Evolutionary conservation across 2,329 filamentous ascomycete genomes (phyloP).

Genomic region (Bipolaris sorokiniana): DNA sequence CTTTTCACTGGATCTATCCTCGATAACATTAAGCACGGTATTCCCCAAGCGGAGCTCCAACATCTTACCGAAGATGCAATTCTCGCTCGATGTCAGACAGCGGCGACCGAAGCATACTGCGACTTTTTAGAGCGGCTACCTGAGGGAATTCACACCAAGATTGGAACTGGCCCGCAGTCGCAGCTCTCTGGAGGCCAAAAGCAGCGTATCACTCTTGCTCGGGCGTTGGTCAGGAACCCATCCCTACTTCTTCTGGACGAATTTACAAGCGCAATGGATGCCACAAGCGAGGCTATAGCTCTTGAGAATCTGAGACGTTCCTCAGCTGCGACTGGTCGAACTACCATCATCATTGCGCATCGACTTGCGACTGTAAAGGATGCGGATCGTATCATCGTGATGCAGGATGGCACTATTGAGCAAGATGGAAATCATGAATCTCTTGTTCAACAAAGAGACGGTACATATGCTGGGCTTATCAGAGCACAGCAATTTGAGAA

Average conservation of each 20-base stretch:
- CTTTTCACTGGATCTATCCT: slow-evolving; percentile 47
- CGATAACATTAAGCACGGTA: slow-evolving; percentile 46
- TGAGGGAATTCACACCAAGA: slow-evolving; percentile 42
- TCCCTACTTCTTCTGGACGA: slow-evolving; percentile 46
- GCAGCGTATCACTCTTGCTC: slow-evolving; percentile 47
- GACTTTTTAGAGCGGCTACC: slow-evolving; percentile 47
- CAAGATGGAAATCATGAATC: slow-evolving; percentile 44
- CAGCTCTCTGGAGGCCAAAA: slow-evolving; percentile 49
- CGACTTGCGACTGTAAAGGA: slow-evolving; percentile 46
- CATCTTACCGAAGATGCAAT: slow-evolving; percentile 47
- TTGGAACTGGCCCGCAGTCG: slow-evolving; percentile 43
- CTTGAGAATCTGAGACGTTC: slow-evolving; percentile 40
- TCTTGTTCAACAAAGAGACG: slow-evolving; percentile 34
- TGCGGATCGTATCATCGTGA: slow-evolving; percentile 47
- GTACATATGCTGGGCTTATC: slow-evolving; percentile 43
- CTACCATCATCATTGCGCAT: slow-evolving; percentile 48
- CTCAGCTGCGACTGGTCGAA: slow-evolving; percentile 36
- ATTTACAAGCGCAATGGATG: slow-evolving; percentile 44
- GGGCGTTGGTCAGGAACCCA: slow-evolving; percentile 44
- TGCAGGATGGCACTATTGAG: slow-evolving; percentile 41
- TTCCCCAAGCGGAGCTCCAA: slow-evolving; percentile 26
- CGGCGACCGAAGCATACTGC: slow-evolving; percentile 63
- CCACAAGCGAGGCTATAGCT: slow-evolving; percentile 41
- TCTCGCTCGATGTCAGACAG: slow-evolving; percentile 53
- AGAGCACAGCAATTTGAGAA: slow-evolving; percentile 47